Evolutionary conservation across 768 basidiomycete species (phyloP).

Genomic region (Coprinopsis strossmayeri): DNA sequence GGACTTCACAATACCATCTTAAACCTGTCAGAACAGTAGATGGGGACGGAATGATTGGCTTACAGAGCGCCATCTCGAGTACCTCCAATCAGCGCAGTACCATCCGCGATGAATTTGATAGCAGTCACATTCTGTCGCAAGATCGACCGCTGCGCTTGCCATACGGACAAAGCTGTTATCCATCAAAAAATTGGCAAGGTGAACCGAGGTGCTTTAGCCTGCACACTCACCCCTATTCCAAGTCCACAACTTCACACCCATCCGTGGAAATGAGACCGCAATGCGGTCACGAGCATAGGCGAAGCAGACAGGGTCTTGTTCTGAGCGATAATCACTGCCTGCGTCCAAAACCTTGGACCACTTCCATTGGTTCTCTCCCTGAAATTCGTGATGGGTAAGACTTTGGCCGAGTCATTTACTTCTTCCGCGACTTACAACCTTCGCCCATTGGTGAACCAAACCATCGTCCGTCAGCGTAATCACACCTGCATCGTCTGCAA

Average conservation of each 20-base stretch:
- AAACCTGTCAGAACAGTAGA: no score
- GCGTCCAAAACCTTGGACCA: conserved; percentile 51
- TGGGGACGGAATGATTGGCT: no score
- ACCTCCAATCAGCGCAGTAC: conserved; percentile 58
- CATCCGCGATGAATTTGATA: conserved; percentile 57
- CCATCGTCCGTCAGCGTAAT: conserved; percentile 55
- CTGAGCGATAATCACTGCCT: conserved; percentile 28
- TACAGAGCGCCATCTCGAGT: conserved; percentile 67
- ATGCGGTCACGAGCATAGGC: conserved; percentile 52
- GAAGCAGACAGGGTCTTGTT: conserved; percentile 40
- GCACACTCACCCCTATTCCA: conserved; percentile 46
- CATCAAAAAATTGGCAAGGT: no score
- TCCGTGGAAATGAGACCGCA: conserved; percentile 53
- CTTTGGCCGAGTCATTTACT: no score
- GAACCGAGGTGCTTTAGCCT: no score
- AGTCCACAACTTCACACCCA: conserved; percentile 61
- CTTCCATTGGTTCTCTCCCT: conserved; percentile 48
- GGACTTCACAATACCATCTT: conserved; percentile 68
- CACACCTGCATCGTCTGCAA: conserved; percentile 50
- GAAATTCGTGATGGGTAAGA: no score
- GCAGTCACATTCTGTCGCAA: conserved; percentile 57
- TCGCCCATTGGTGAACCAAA: conserved; percentile 52
- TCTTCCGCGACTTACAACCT: conserved; percentile 35
- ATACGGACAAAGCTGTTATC: conserved; percentile 43
- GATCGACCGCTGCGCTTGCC: conserved; percentile 62